These are phyloP conservation scores for Xylariaceae sp. DNA, from an alignment of 2,329 filamentous ascomycete genomes.

Conservation along the genomic window DNA sequence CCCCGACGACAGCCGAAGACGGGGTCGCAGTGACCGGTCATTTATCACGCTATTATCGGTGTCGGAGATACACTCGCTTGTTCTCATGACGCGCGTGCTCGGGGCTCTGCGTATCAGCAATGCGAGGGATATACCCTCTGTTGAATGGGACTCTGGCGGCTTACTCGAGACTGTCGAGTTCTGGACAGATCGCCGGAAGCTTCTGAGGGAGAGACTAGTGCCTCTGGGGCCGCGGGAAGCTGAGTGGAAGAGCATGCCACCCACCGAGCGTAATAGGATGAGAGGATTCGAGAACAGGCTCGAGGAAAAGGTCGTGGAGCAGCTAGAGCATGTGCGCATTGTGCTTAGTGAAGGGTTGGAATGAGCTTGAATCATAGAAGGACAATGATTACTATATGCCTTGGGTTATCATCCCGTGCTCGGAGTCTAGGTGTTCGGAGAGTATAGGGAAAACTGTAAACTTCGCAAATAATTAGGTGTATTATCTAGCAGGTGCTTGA, in stretches of 20 bases:
- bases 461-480: neutral
- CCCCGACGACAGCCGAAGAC: conserved; percentile 56
- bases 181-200: conserved; percentile 70
- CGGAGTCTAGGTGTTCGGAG: neutral
- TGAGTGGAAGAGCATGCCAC: conserved; percentile 54
- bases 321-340: conserved; percentile 64
- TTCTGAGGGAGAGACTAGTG: conserved; percentile 72
- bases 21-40: conserved; percentile 46
- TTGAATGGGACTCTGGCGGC: conserved; percentile 73
- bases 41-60: conserved; percentile 74
- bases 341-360: conserved; percentile 58
- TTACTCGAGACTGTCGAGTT: conserved; percentile 84
- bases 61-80: conserved; percentile 77
- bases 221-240: conserved; percentile 73
- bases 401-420: neutral
- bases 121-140: conserved; percentile 69
- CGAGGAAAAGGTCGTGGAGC: conserved; percentile 73
- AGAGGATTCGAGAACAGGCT: conserved; percentile 63
- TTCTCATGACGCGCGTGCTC: conserved; percentile 75
- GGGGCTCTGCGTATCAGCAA: conserved; percentile 66
- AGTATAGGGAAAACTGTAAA: neutral
- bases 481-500: neutral
- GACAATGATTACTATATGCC: neutral
- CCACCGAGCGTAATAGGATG: conserved; percentile 38
- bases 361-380: conserved; percentile 15